A percentile compares a stretch with the other conserved stretches of the same genome.
Conservation (phyloP, 2,329 filamentous ascomycete species). For the Phaeosphaeriaceae sp. region DNA sequence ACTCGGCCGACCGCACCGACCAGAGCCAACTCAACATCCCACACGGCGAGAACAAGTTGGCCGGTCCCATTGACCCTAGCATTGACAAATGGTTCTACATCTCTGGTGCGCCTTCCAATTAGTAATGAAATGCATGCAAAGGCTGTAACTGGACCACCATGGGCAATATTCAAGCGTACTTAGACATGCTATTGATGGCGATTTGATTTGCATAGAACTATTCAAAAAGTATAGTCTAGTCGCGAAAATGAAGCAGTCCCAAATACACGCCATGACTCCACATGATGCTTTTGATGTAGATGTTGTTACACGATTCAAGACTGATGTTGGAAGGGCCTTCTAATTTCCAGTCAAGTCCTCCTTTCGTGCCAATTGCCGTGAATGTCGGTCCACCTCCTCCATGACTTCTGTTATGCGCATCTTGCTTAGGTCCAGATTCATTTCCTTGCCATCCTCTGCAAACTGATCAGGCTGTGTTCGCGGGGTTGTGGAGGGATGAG, state of each 20-base stretch:
- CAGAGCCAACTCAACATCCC: conserved; percentile 77
- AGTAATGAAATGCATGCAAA: conserved; percentile 24
- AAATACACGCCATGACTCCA: conserved; percentile 34
- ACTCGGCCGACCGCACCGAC: conserved; percentile 75
- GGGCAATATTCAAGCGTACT: neutral
- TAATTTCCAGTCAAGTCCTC: conserved; percentile 70
- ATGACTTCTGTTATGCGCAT: conserved; percentile 85
- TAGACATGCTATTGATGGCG: neutral
- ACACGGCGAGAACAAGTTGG: conserved; percentile 75
- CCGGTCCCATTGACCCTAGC: conserved; percentile 90
- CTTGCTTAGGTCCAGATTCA: conserved; percentile 80
- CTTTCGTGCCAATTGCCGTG: conserved; percentile 78
- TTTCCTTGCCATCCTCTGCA: conserved; percentile 88
- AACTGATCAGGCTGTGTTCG: conserved; percentile 20
- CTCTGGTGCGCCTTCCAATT: conserved; percentile 79
- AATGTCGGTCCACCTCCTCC: conserved; percentile 90
- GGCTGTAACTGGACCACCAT: neutral
- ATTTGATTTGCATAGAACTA: neutral
- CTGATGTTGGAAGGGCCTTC: conserved; percentile 8
- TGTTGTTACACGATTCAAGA: neutral
- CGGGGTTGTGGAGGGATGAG: neutral
- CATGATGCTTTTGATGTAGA: conserved; percentile 23
- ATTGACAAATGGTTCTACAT: conserved; percentile 99
- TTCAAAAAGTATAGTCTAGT: conserved; percentile 17
- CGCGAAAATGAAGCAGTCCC: conserved; percentile 6